Base-by-base conservation (phyloP, 441 rosid species). In the Breynia disticha region DNA sequence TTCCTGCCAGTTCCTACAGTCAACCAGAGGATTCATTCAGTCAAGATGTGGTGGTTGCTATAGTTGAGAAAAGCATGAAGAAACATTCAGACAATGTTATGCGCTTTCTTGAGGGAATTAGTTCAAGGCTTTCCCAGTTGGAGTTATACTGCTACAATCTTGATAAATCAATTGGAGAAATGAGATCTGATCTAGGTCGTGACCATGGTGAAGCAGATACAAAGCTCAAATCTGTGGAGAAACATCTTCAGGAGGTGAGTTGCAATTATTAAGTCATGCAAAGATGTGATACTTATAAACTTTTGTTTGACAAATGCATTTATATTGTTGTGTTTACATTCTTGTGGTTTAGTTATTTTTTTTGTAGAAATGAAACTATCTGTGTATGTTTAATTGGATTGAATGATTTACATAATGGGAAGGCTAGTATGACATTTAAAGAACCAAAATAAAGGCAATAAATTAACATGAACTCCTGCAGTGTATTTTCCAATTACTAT, bases 51-150 rank as follows among this genome's bases (percentile, higher is more conserved):
- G 48, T 86, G 57, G 56, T 74, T 47, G 70, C 74, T 14, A 56
- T 73, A 18, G 80, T 91, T 24, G 98, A 91, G 59, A 79, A 64
- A 57, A 70, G 83, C 61, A 83, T 86, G 96, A 91, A 88, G 72
- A 82, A 78, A 48, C 82, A 88, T 48, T 52, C 80, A 0, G 98
- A 91, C 56, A 72, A 72, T 57, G 63, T 86, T 56, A 72, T 84
- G 86, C 91, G 91, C 14, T 88, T 86, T 72, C 96, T 88, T 1
- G 98, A 88, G 70, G 97, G 97, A 55, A 70, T 88, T 67, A 91
- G 97, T 71, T 91, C 97, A 2, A 83, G 97, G 35, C 72, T 87
- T 60, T 87, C 98, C 0, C 94, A 91, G 65, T 67, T 91, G 61
- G 97, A 91, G 66, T 59, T 86, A 11, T 81, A 82, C 57, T 88